These are phyloP conservation scores for Alisma plantagoaquatica DNA, from an alignment of 106 monocot genomes.

Conservation along the genomic window DNA sequence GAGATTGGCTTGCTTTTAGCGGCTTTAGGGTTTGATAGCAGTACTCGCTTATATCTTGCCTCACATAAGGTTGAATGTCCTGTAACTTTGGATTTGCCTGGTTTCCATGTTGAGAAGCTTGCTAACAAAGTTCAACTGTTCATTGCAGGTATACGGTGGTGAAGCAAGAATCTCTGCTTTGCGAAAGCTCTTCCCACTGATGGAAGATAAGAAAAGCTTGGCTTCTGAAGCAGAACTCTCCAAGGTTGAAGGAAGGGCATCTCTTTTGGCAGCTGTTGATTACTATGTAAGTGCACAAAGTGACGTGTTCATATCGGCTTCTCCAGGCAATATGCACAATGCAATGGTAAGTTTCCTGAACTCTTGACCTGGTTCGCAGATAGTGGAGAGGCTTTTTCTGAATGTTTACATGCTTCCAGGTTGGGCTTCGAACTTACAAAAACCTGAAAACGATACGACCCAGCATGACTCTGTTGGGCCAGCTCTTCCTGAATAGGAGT, in stretches of 20 bases:
- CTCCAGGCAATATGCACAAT: conserved; percentile 95
- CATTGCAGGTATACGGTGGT: conserved; percentile 75
- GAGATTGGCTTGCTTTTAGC: conserved; percentile 74
- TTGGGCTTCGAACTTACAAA: conserved; percentile 48
- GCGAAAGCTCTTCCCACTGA: conserved; percentile 71
- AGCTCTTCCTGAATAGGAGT: conserved; percentile 70
- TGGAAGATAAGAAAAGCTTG: conserved; percentile 89
- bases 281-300: conserved; percentile 86
- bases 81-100: no score
- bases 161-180: conserved; percentile 69
- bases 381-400: no score
- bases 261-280: conserved; percentile 83
- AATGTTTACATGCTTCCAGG: no score
- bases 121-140: no score
- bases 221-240: conserved; percentile 52
- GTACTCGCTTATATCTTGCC: conserved; percentile 74
- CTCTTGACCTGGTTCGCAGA: no score
- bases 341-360: conserved; percentile 83
- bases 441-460: conserved; percentile 69
- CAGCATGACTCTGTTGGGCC: conserved; percentile 66
- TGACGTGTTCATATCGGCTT: conserved; percentile 86
- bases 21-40: conserved; percentile 73
- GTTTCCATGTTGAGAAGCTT: no score
- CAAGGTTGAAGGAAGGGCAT: conserved; percentile 73
- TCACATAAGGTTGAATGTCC: conserved; percentile 55